phyloP scores from a whole-genome alignment of 225 moss, liverwort and hornwort genomes.

The Marchantia polymorpha region DNA sequence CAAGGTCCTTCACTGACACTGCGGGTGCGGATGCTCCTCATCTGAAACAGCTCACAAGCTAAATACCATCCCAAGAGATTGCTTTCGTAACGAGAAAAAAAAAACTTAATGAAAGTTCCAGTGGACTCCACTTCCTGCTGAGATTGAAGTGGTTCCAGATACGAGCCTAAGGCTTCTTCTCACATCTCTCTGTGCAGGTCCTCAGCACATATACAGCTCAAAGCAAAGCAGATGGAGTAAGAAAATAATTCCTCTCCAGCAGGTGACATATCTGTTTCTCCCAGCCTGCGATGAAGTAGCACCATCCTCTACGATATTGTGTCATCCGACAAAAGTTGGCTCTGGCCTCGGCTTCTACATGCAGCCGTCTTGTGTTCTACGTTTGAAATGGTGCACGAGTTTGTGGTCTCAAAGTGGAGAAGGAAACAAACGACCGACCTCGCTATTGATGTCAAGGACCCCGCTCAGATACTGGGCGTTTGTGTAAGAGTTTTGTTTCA shows the following conservation, averaged over 20 bases:
- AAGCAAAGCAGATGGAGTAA: neutral
- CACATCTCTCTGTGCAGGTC: constrained; percentile 5
- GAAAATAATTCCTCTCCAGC: neutral
- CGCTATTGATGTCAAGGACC: no score
- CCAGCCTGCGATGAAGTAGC: neutral
- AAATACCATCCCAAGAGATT: neutral
- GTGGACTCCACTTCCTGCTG: neutral
- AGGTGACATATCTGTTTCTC: neutral
- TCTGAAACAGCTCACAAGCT: neutral
- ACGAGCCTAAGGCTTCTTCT: constrained; percentile 1
- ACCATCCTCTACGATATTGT: neutral
- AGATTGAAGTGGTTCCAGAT: neutral
- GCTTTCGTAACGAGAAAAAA: neutral
- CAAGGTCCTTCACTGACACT: constrained; percentile 2
- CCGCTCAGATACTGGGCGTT: no score
- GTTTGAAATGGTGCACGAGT: no score
- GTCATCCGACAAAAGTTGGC: no score
- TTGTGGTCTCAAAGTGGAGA: no score
- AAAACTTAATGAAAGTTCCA: neutral
- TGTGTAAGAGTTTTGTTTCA: no score
- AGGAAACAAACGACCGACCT: no score
- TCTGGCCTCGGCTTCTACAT: no score
- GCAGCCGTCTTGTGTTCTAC: no score
- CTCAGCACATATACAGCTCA: neutral
- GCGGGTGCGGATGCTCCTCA: neutral